Base-by-base conservation (phyloP, 2,329 filamentous ascomycete species). In the Clarireedia monteithiana region DNA sequence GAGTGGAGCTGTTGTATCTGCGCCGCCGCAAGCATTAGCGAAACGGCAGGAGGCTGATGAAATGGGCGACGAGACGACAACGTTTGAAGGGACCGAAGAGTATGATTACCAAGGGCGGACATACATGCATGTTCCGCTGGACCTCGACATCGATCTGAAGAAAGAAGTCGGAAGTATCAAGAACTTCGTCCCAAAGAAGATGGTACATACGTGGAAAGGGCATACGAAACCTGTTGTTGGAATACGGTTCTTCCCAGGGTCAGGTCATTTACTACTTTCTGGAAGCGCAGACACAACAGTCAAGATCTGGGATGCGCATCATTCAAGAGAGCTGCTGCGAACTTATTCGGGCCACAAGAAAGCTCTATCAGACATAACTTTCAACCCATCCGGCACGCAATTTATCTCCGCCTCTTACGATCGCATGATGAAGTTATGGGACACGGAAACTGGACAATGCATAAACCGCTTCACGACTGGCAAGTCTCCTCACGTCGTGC, bases 101-200 rank as follows among this genome's bases (percentile, higher is more conserved):
- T 86, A 85, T 75, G 94, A 99, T 71, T 99, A 99, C 74, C 88
- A 95, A 70, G 94, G 94, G 48, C 80, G 94, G 62, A 95, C 92
- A 36, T 99, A 96, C 70, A 96, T 99, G 92, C 94, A 99, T 72
- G 80, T 97, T 47, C 94, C 94, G 3, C 91, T 90, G 70, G 91
- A 96, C 69, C 75, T 96, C 72, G 89, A 90, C 67, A 77, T 96
- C 69, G 88, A 95, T 69, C 77, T 99, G 64, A 81, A 79, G 61
- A 95, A 94, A 73, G 90, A 95, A 59, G 71, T 78, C 46, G 89
- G 88, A 65, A 91, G 85, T 67, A 72, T 82, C 68, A 91, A 91
- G 68, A 97, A 96, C 71, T 99, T 84, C 69, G 89, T 95, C 56
- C 94, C 94, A 39, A 97, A 96, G 78, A 97, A 95, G 74, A 79